phyloP scores from a whole-genome alignment of 139 green algal genomes.

The Bryopsis sp. region DNA sequence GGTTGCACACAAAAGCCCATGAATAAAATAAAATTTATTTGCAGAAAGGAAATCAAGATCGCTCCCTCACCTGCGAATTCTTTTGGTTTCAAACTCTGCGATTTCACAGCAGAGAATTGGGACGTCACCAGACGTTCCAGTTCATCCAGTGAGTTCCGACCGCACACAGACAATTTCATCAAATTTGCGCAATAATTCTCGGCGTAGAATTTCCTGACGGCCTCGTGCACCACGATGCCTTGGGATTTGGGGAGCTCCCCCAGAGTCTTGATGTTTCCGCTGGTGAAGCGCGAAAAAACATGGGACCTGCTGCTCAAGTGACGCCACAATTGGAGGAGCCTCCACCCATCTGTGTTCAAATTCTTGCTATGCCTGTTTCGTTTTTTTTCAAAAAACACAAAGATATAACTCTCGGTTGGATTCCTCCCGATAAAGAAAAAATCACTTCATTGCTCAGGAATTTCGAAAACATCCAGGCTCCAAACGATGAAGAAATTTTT shows the following conservation, averaged over 20 bases:
- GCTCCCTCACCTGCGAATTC: neutral
- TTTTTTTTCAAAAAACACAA: neutral
- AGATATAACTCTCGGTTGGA: neutral
- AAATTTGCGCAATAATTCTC: conserved; percentile 80
- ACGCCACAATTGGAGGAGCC: conserved; percentile 71
- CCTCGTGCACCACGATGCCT: conserved; percentile 53
- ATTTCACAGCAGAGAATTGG: conserved; percentile 42
- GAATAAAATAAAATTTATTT: no score
- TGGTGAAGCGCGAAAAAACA: conserved; percentile 81
- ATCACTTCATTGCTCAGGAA: conserved; percentile 73
- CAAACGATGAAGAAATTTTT: no score
- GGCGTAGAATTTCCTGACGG: conserved; percentile 75
- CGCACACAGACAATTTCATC: conserved; percentile 84
- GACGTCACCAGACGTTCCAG: conserved; percentile 59
- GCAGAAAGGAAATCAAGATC: no score
- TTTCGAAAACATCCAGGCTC: conserved; percentile 62
- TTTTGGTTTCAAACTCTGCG: conserved; percentile 50
- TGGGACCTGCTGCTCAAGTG: conserved; percentile 46
- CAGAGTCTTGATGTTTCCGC: conserved; percentile 80
- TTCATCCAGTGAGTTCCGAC: conserved; percentile 63
- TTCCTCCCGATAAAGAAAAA: neutral
- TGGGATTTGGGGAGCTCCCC: conserved; percentile 44
- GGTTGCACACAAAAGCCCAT: no score
- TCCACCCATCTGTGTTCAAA: conserved; percentile 67
- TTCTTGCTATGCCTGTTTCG: conserved; percentile 71